These are phyloP conservation scores for Alternaria longipes DNA, from an alignment of 2,329 filamentous ascomycete genomes.

Conservation along the genomic window DNA sequence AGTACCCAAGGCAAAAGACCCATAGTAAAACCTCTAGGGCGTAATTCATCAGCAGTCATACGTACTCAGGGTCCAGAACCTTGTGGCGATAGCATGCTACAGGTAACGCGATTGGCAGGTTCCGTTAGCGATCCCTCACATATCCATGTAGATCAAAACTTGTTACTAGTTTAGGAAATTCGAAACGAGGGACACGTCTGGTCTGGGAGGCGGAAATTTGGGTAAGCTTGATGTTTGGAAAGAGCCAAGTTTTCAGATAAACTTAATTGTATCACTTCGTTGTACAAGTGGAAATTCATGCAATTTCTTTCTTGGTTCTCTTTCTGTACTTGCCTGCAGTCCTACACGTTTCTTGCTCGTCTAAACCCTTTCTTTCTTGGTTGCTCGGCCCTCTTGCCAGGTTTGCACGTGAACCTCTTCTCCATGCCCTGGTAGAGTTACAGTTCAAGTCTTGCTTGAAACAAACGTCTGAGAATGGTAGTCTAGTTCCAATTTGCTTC, in stretches of 20 bases:
- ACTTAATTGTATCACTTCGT: neutral
- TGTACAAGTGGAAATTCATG: neutral
- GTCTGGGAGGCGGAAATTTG: neutral
- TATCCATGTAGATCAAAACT: neutral
- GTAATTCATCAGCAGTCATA: neutral
- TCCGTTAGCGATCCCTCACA: constrained; percentile 5
- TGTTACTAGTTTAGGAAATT: constrained; percentile 8
- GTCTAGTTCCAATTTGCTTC: neutral
- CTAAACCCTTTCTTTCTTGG: neutral
- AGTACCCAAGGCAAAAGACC: no score
- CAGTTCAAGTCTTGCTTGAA: no score
- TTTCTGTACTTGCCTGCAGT: neutral
- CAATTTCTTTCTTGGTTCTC: neutral
- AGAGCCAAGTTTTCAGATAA: neutral
- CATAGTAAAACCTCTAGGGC: no score
- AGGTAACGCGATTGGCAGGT: constrained; percentile 1
- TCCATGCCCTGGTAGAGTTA: no score
- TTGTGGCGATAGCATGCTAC: neutral
- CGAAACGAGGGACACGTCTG: constrained; percentile 3
- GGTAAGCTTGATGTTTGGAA: constrained; percentile 2
- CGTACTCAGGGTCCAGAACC: neutral
- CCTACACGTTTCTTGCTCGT: neutral
- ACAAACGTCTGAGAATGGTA: neutral
- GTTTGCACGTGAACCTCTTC: no score
- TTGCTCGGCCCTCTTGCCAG: neutral